phyloP scores from a whole-genome alignment of 306 rosid species.

The Quercus robur region DNA sequence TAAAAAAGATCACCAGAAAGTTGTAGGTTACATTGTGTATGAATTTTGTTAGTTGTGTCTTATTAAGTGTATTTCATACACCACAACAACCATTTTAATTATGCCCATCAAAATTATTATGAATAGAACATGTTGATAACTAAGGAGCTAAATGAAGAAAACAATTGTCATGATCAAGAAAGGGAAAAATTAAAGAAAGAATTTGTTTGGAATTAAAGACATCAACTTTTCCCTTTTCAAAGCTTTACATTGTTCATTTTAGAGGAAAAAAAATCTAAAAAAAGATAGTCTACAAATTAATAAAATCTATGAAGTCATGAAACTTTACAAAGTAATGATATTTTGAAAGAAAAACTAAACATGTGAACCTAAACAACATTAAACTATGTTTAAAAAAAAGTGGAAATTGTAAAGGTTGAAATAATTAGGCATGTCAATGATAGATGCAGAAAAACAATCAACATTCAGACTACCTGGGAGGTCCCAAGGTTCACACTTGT shows the following conservation, averaged over 20 bases:
- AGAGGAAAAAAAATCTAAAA: too few species aligned
- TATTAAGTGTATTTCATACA: too few species aligned
- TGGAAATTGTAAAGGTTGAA: not conserved
- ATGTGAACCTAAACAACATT: not conserved
- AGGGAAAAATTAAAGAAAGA: not conserved
- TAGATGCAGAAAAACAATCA: not conserved
- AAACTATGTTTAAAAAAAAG: not conserved
- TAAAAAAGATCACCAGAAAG: not conserved
- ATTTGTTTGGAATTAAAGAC: not conserved
- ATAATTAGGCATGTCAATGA: not conserved
- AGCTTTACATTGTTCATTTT: not conserved
- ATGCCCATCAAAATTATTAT: not conserved
- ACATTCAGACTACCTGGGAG: constrained; percentile 58
- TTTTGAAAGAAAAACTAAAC: not conserved
- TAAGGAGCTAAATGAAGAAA: not conserved
- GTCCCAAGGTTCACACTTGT: constrained; percentile 96
- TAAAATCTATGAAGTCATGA: not conserved
- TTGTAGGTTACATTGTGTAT: not conserved
- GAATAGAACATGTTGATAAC: not conserved
- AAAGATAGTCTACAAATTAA: too few species aligned
- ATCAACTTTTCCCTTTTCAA: too few species aligned
- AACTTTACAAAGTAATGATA: not conserved
- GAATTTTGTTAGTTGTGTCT: not conserved
- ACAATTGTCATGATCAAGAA: not conserved
- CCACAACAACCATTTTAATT: not conserved